These are phyloP conservation scores for Penicillium sclerotiorum DNA, from an alignment of 2,329 filamentous ascomycete species.

Conservation along the genomic window DNA sequence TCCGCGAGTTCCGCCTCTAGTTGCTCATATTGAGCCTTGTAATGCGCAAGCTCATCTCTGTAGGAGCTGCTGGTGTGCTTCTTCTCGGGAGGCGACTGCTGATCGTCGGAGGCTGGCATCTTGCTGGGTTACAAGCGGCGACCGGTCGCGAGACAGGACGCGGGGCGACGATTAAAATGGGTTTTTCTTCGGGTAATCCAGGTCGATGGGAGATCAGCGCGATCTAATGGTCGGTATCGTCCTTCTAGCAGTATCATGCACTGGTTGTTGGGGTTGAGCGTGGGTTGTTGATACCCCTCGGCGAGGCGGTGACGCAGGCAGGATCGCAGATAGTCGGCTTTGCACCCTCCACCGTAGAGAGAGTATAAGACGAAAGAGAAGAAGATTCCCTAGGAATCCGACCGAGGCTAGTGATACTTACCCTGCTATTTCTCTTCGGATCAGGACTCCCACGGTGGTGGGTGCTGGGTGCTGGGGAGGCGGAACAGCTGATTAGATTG, in stretches of 20 bases:
- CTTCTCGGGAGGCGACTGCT: constrained; percentile 41
- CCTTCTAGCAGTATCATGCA: constrained; percentile 19
- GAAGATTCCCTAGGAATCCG: constrained; percentile 6
- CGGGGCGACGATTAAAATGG: constrained; percentile 5
- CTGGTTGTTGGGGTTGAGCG: background rate
- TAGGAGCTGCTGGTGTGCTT: constrained; percentile 42
- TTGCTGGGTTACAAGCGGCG: constrained; percentile 28
- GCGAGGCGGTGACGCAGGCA: constrained; percentile 41
- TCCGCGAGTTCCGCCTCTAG: constrained; percentile 89
- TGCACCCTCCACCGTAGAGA: constrained; percentile 24
- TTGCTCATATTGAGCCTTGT: constrained; percentile 93
- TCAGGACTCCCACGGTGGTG: constrained; percentile 20
- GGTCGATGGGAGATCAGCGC: background rate
- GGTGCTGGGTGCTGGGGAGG: constrained; percentile 13
- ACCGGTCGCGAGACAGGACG: constrained; percentile 19
- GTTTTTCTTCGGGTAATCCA: constrained; percentile 2
- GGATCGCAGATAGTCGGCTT: constrained; percentile 22
- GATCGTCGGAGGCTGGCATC: constrained; percentile 44
- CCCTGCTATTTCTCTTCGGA: constrained; percentile 7
- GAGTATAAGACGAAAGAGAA: constrained; percentile 5
- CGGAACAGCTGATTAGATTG: constrained; percentile 7
- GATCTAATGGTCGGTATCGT: background rate
- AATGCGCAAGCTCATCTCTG: constrained; percentile 85
- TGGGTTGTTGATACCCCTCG: constrained; percentile 30
- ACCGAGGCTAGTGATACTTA: constrained; percentile 13